Evolutionary conservation across 1,139 yeast genomes (phyloP), one percentile per base, ranked within the genome.

Genomic region (Zygosaccharomyces sapae): DNA sequence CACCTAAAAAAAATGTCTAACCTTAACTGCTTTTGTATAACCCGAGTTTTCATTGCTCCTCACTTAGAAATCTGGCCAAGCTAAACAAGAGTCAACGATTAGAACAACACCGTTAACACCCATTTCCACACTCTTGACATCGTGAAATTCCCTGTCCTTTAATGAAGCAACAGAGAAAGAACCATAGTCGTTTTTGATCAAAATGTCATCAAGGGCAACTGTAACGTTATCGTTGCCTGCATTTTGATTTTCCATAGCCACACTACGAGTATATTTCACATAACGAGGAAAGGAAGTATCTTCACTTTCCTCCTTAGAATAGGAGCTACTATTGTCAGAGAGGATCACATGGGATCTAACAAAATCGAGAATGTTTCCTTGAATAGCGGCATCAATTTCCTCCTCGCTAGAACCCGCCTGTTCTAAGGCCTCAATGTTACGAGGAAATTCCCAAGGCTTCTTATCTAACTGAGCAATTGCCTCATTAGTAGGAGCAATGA

Each of bases 401-500:
- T 70, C 68, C 24, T 73, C 75, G 3, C 55, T 43, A 20, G 61
- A 59, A 6, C 55, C 54, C 2, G 30, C 29, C 18, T 45, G n/a
- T 34, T 56, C 58, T 20, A 58, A 33, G 38, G 66, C 61, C 5
- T 68, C 70, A 16, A 79, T 65, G 1, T 68, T 51, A 6, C 59
- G 63, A 1, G 89, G 89, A 61, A 80, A 83, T 58, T 81, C 80
- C 89, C 89, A 83, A 31, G 89, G 89, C 58, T 83, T 83, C 50
- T 65, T 38, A 41, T 49, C 61, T 64, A 66, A 59, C 31, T 56
- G 65, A 54, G 62, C 66, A 22, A 83, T 68, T 3, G 86, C 86
- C 16, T 65, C 63, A 58, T 83, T 77, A 2, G 77, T 69, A 5
- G 90, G 89, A 2, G 87, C 82, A 56, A 83, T 74, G 5, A 83